Percentiles rank a stretch among this genome's conserved stretches.
Evolutionary conservation across 495 filamentous ascomycete genomes (phyloP).

Genomic region (Penicillium alfredii): DNA sequence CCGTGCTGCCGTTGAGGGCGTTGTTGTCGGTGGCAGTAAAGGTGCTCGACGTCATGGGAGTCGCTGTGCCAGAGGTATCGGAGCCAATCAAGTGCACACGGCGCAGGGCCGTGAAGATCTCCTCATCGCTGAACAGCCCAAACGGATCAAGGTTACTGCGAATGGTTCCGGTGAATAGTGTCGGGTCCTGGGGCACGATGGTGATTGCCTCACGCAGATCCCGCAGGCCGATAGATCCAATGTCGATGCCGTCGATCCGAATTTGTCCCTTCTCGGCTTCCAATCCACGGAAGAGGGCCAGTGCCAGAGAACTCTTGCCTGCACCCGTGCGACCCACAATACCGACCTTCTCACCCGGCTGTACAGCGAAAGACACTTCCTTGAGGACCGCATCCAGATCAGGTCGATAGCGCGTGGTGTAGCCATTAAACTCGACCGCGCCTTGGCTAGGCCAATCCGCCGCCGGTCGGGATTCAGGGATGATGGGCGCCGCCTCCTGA

Average conservation of each 20-base stretch:
- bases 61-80: conserved; percentile 42
- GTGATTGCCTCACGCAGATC: conserved; percentile 92
- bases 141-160: conserved; percentile 96
- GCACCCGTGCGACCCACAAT: conserved; percentile 96
- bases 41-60: conserved; percentile 37
- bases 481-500: conserved; percentile 77
- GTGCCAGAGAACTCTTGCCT: conserved; percentile 91
- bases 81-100: conserved; percentile 85
- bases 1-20: conserved; percentile 32
- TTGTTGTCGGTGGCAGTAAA: conserved; percentile 31
- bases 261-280: conserved; percentile 91
- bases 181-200: conserved; percentile 97
- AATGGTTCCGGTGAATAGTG: conserved; percentile 93
- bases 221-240: conserved; percentile 78
- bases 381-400: conserved; percentile 84
- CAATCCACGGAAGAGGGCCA: conserved; percentile 95
- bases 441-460: conserved; percentile 82
- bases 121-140: conserved; percentile 79
- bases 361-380: conserved; percentile 78
- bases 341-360: conserved; percentile 85
- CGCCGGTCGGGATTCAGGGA: conserved; percentile 71
- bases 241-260: conserved; percentile 83
- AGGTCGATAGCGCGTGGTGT: conserved; percentile 80
- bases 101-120: conserved; percentile 81
- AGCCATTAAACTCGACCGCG: conserved; percentile 77